Evolutionary conservation across 805 yeast species (phyloP), one percentile per base, ranked within the genome.

Genomic region (Hanseniaspora guilliermondii): DNA sequence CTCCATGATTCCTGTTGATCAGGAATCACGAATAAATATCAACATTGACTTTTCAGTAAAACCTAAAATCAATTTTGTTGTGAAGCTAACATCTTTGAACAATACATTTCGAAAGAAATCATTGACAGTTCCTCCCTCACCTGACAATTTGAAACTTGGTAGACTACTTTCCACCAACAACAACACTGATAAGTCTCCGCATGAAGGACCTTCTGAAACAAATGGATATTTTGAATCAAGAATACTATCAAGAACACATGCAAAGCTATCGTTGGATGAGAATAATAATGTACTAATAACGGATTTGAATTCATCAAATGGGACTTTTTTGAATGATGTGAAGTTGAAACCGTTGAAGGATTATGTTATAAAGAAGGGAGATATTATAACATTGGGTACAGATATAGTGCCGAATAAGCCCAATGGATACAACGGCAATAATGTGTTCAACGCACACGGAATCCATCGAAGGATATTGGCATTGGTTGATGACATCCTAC

Each of bases 191-290:
- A 56, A 47, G 36, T 53, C 53, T n/a, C 53, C 32, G 41, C 36
- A 32, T 41, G 46, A 42, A 52, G 56, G 25, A 40, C 49, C 36
- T 38, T 47, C 44, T 57, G 57, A 36, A 47, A 36, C 37, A 53
- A 94, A 94, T 65, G 98, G 97, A 0, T 89, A 77, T 65, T 93
- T 93, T 64, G 97, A 93, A 68, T 87, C 96, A 11, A 73, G 97
- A 30, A 97, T 94, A 11, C 75, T 93, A 46, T 83, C 94, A 19
- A 73, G 99, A 59, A 93, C 86, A 63, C 99, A 93, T 69, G 99
- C 99, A 0, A 91, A 86, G 62, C 70, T 93, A 58, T 86, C 78
- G 71, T 78, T 88, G 37, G 73, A 78, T 17, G 66, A 66, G 25
- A 68, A 71, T 4, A 88, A 89, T 5, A 76, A 76, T 56, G 74